Percentiles rank a stretch among this genome's conserved stretches.
These are phyloP conservation scores for Durio zibethinus DNA, from an alignment of 345 rosid species.

Conservation along the genomic window DNA sequence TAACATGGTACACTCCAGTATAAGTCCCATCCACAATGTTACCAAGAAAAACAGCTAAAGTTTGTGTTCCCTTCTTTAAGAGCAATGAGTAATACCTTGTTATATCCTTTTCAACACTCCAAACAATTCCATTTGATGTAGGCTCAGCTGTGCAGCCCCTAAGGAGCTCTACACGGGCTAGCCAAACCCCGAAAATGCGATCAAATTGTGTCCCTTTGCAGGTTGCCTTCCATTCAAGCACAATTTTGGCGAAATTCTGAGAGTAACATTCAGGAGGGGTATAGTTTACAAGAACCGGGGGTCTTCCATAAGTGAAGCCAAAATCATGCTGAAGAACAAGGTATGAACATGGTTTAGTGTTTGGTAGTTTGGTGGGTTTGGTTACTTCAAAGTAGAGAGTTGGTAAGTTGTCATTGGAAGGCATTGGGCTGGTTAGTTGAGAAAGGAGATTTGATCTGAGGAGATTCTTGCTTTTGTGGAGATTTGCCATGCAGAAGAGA, in stretches of 20 bases:
- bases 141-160: constrained; percentile 96
- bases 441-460: constrained; percentile 31
- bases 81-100: constrained; percentile 72
- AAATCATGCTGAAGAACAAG: constrained; percentile 63
- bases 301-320: constrained; percentile 58
- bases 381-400: constrained; percentile 75
- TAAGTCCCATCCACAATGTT: constrained; percentile 57
- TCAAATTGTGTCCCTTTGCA: constrained; percentile 74
- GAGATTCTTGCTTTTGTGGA: constrained; percentile 30
- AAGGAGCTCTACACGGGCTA: constrained; percentile 81
- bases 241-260: constrained; percentile 51
- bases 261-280: constrained; percentile 53
- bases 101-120: constrained; percentile 58
- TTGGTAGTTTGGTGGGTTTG: constrained; percentile 46
- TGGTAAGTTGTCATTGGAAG: constrained; percentile 33
- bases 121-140: constrained; percentile 42
- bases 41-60: constrained; percentile 65
- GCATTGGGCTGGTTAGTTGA: constrained; percentile 18
- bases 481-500: constrained; percentile 32
- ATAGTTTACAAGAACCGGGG: constrained; percentile 71
- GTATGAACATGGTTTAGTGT: constrained; percentile 49
- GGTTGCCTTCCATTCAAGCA: constrained; percentile 78
- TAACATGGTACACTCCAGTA: constrained; percentile 80
- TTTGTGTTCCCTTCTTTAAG: constrained; percentile 45
- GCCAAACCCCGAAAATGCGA: constrained; percentile 86